These are phyloP conservation scores for Hibiscus syriacus DNA, from an alignment of 345 rosid species.

Conservation along the genomic window DNA sequence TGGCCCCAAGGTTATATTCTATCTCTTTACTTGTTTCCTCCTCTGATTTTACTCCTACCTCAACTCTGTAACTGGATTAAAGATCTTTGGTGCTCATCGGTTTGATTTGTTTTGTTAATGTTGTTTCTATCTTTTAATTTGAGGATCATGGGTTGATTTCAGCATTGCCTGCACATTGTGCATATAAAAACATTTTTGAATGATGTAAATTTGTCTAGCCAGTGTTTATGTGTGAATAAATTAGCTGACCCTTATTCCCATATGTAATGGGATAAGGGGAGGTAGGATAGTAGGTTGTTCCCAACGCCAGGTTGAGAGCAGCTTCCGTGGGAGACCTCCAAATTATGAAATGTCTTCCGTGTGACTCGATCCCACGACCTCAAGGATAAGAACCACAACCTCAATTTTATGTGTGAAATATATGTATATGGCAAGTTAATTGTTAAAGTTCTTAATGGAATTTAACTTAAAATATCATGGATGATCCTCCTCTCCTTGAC, in stretches of 20 bases:
- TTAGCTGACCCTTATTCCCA: no score
- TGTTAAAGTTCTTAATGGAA: not conserved
- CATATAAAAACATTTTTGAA: not conserved
- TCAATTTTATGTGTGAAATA: constrained; percentile 3
- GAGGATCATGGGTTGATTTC: not conserved
- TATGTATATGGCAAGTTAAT: not conserved
- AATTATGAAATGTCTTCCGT: no score
- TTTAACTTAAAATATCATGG: not conserved
- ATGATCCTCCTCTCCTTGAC: not conserved
- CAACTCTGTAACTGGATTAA: not conserved
- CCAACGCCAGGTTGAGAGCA: no score
- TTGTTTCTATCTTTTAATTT: not conserved
- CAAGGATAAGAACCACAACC: no score
- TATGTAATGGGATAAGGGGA: no score
- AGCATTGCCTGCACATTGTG: not conserved
- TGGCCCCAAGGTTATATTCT: constrained; percentile 38
- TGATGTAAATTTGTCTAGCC: not conserved
- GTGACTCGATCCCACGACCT: no score
- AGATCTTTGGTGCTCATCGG: not conserved
- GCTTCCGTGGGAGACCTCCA: no score
- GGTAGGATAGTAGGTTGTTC: no score
- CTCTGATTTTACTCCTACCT: not conserved
- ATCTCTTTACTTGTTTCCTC: not conserved
- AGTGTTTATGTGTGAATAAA: no score
- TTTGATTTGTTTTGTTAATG: constrained; percentile 5